Evolutionary conservation across 345 rosid species (phyloP), one percentile per base, ranked within the genome.

Genomic region (Crucihimalaya himalaica): DNA sequence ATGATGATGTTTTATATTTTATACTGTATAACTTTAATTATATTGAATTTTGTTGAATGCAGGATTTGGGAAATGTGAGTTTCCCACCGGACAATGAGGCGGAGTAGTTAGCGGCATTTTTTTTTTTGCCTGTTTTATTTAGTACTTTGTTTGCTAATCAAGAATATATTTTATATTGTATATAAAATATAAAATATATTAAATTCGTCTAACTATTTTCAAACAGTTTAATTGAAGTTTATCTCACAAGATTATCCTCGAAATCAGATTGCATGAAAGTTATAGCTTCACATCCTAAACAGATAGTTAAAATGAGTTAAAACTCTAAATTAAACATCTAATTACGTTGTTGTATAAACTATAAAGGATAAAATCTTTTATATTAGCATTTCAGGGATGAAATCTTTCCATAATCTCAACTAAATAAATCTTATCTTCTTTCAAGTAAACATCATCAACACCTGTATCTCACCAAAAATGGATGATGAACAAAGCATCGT

Each of bases 1-100:
- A 16, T 51, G 47, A 50, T 37, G 58, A 39, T 28, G 50, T 50
- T 57, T 21, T 20, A 19, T 20, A 23, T 35, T 20, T 39, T 19
- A 12, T 35, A n/a, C n/a, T n/a, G n/a, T n/a, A 20, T 19, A 5
- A 9, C 19, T 35, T 6, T 3, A 34, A 11, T 37, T 20, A 35
- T 3, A 6, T 6, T 19, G 1, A 27, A 13, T 35, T 62, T 8
- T 28, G 23, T 50, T 57, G 13, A 21, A 64, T 48, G 25, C 86
- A 86, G 93, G 58, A 18, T 86, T 35, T 68, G 90, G 90, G 18
- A 67, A 68, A 12, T 88, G 93, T 65, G 81, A 80, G 32, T 84
- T 80, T 63, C 88, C 88, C 9, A 86, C 84, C 0, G 83, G 81
- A 2, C 51, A 77, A 32, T 84, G 78, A 78, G 21, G 27, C 25